Evolutionary conservation across 2,329 filamentous ascomycete genomes (phyloP).

Genomic region (Ilyonectria robusta): DNA sequence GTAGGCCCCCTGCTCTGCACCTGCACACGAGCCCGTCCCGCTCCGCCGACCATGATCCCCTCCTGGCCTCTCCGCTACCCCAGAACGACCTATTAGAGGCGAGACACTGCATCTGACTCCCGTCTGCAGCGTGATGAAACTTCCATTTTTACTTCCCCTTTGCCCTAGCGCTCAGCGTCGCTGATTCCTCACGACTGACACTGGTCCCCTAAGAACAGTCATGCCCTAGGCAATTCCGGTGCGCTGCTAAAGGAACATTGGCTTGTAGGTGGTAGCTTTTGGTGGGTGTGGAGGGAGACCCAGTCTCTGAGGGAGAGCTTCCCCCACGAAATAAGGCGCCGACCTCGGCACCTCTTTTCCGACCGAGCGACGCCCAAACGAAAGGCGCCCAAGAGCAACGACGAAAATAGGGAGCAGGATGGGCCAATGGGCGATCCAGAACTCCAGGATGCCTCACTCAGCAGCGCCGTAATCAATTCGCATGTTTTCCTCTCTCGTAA

Average conservation of each 20-base stretch:
- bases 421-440: slow-evolving; percentile 7
- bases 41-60: background rate
- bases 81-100: slow-evolving; percentile 18
- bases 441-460: background rate
- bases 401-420: slow-evolving; percentile 11
- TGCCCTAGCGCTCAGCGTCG: slow-evolving; percentile 36
- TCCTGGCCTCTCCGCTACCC: slow-evolving; percentile 11
- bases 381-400: slow-evolving; percentile 12
- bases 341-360: slow-evolving; percentile 44
- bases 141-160: slow-evolving; percentile 25
- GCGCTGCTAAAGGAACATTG: background rate
- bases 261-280: too few species aligned
- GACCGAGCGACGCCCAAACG: slow-evolving; percentile 22
- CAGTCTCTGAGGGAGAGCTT: background rate
- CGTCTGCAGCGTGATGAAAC: background rate
- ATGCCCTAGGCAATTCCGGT: background rate
- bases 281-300: too few species aligned
- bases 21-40: background rate
- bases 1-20: background rate
- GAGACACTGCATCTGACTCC: background rate
- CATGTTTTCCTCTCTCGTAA: slow-evolving; percentile 11
- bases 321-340: slow-evolving; percentile 35
- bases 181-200: background rate
- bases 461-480: slow-evolving; percentile 2
- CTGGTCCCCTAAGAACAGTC: background rate